These are phyloP conservation scores for Talaromyces islandicus DNA, from an alignment of 2,329 filamentous ascomycete species.

Conservation along the genomic window DNA sequence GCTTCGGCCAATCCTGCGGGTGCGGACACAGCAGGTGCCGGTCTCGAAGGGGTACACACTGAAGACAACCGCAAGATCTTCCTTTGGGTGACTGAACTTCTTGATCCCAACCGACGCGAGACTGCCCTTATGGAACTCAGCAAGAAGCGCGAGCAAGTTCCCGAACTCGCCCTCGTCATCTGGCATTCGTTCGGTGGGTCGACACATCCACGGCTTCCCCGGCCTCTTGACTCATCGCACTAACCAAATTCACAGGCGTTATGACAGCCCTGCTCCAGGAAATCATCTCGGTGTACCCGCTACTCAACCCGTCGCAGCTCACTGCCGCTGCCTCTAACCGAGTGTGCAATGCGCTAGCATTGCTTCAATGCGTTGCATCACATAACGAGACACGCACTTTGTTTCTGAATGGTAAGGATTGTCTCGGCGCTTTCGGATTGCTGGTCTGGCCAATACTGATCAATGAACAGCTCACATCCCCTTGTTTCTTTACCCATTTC, in stretches of 20 bases:
- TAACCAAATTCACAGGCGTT: constrained; percentile 58
- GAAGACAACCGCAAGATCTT: constrained; percentile 93
- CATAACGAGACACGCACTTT: constrained; percentile 93
- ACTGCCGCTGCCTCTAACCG: constrained; percentile 96
- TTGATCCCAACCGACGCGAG: constrained; percentile 82
- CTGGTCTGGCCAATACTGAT: not conserved
- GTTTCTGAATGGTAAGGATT: constrained; percentile 76
- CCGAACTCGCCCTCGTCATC: constrained; percentile 88
- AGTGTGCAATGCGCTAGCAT: constrained; percentile 92
- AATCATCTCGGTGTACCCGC: constrained; percentile 96
- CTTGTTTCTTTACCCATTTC: constrained; percentile 93
- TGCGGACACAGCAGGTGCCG: constrained; percentile 33
- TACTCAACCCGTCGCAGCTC: constrained; percentile 92
- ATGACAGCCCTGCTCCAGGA: constrained; percentile 98
- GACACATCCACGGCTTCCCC: not conserved
- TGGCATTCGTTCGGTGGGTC: constrained; percentile 94
- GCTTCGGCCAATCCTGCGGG: constrained; percentile 29
- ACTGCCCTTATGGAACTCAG: constrained; percentile 89
- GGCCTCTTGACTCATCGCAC: not conserved
- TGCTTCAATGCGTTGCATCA: constrained; percentile 93
- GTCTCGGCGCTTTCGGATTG: not conserved
- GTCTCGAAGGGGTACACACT: constrained; percentile 62
- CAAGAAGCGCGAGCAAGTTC: constrained; percentile 97
- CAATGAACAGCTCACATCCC: constrained; percentile 75
- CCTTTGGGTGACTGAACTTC: constrained; percentile 82